phyloP scores from a whole-genome alignment of 2,329 filamentous ascomycete genomes.

The Paradendryphiella salina region DNA sequence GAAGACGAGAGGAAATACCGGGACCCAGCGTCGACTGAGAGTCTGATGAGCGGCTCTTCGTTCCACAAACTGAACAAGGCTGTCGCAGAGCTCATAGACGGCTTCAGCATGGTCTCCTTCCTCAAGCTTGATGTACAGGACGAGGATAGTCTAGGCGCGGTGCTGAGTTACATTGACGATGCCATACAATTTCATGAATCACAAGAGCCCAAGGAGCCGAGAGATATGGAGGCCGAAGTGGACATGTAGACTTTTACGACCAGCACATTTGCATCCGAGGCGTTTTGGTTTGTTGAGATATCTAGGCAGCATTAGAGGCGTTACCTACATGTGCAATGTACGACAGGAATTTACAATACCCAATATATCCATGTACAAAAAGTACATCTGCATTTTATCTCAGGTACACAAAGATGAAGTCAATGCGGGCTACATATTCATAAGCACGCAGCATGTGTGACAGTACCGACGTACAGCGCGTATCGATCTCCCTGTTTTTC shows the following conservation, averaged over 20 bases:
- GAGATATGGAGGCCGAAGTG: constrained; percentile 43
- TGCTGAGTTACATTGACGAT: constrained; percentile 92
- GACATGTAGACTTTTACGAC: background rate
- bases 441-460: too few species aligned
- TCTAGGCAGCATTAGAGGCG: constrained; percentile 2
- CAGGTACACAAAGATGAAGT: background rate
- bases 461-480: too few species aligned
- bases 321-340: background rate
- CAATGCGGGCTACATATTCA: too few species aligned
- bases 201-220: constrained; percentile 84
- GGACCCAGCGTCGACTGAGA: constrained; percentile 67
- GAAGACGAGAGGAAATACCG: constrained; percentile 57
- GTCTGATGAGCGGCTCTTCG: constrained; percentile 76
- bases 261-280: constrained; percentile 5
- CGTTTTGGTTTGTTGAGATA: constrained; percentile 4
- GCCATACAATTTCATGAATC: constrained; percentile 92
- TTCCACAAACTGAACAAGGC: constrained; percentile 85
- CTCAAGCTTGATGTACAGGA: constrained; percentile 85
- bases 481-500: too few species aligned
- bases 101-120: constrained; percentile 97
- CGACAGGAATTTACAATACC: constrained; percentile 9
- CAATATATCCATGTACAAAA: background rate
- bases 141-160: constrained; percentile 83
- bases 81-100: constrained; percentile 89
- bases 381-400: background rate